These are phyloP conservation scores for Capronia americana DNA, from an alignment of 2,329 filamentous ascomycete species.

Conservation along the genomic window DNA sequence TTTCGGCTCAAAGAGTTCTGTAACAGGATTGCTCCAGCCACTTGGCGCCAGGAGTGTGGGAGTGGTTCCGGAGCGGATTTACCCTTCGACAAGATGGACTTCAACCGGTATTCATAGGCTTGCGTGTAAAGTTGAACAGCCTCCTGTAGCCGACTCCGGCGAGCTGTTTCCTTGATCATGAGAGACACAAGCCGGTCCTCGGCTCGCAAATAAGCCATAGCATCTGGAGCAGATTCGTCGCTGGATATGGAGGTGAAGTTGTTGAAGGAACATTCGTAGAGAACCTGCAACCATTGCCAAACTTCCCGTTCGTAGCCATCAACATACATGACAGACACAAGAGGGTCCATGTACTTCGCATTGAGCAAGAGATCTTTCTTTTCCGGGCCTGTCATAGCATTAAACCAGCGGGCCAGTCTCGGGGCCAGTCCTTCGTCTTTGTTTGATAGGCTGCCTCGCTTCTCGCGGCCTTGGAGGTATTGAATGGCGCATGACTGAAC, in stretches of 20 bases:
- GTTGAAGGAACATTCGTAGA: constrained; percentile 31
- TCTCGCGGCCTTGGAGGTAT: constrained; percentile 30
- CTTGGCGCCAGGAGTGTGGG: constrained; percentile 33
- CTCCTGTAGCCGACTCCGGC: constrained; percentile 28
- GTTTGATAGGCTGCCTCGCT: constrained; percentile 12
- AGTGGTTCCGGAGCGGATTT: constrained; percentile 9
- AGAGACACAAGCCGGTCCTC: constrained; percentile 35
- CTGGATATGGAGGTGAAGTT: constrained; percentile 18
- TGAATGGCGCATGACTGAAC: constrained; percentile 29
- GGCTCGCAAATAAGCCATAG: constrained; percentile 27
- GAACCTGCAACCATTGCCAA: constrained; percentile 37
- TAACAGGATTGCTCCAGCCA: constrained; percentile 41
- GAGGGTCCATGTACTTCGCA: constrained; percentile 12
- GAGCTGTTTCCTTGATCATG: constrained; percentile 35
- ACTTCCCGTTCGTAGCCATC: constrained; percentile 40
- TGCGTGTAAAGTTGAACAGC: constrained; percentile 37
- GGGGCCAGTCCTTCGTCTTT: constrained; percentile 27
- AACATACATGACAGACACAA: constrained; percentile 30
- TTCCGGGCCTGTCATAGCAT: constrained; percentile 22
- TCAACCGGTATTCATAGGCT: constrained; percentile 33
- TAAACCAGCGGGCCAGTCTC: constrained; percentile 35
- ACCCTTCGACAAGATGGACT: constrained; percentile 35
- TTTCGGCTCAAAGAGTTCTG: constrained; percentile 33
- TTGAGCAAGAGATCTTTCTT: constrained; percentile 34
- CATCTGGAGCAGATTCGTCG: constrained; percentile 14